Conservation (phyloP, 2,329 filamentous ascomycete genomes). For the Nigrograna mackinnonii region DNA sequence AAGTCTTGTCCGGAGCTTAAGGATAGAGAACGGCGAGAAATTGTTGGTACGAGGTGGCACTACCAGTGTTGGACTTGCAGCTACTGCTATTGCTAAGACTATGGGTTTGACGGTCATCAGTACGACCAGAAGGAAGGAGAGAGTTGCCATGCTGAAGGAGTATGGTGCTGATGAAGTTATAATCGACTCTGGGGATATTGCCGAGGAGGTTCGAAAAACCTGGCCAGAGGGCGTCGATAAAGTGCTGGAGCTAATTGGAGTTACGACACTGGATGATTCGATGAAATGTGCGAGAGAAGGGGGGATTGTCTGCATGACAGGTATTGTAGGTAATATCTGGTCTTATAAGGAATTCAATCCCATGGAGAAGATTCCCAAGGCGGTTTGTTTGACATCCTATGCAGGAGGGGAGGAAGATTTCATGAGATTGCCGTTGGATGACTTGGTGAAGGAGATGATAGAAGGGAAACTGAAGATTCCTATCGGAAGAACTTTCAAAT, state of each 20-base stretch:
- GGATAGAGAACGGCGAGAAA: constrained; percentile 44
- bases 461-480: constrained; percentile 44
- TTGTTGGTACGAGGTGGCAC: constrained; percentile 56
- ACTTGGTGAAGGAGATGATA: constrained; percentile 43
- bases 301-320: constrained; percentile 51
- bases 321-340: constrained; percentile 51
- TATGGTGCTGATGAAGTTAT: constrained; percentile 49
- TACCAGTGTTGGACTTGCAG: constrained; percentile 52
- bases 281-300: constrained; percentile 41
- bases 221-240: constrained; percentile 45
- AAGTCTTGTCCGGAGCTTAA: constrained; percentile 43
- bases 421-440: constrained; percentile 45
- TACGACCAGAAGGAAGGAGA: constrained; percentile 36
- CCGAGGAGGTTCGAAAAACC: constrained; percentile 35
- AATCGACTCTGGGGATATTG: constrained; percentile 48
- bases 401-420: constrained; percentile 48
- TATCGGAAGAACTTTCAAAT: constrained; percentile 46
- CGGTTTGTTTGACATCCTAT: constrained; percentile 48
- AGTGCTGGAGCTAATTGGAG: constrained; percentile 52
- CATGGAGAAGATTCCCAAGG: constrained; percentile 47
- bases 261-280: constrained; percentile 48
- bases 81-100: constrained; percentile 49
- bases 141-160: constrained; percentile 43
- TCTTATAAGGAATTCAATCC: constrained; percentile 42
- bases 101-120: constrained; percentile 44